Percentiles rank a stretch among this genome's conserved stretches.
Conservation (phyloP, 164 flowering plant genomes). For the Dillenia suffruticosa region DNA sequence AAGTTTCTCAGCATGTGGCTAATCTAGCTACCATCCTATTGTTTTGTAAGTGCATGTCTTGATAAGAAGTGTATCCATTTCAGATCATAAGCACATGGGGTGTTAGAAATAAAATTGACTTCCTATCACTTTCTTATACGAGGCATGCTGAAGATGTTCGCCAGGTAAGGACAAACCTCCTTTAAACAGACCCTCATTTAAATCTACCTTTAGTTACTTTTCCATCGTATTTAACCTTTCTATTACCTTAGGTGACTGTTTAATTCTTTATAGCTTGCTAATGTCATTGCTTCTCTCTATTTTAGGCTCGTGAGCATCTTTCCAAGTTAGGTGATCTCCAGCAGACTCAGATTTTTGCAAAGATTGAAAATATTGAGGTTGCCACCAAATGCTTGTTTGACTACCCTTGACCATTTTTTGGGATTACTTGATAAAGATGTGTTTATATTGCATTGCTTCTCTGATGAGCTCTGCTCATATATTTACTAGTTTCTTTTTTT, state of each 20-base stretch:
- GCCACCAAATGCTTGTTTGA: too few relatives aligned
- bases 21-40: too few relatives aligned
- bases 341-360: conserved; percentile 92
- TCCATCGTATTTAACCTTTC: not conserved
- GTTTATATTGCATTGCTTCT: too few relatives aligned
- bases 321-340: conserved; percentile 73
- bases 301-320: conserved; percentile 82
- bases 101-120: conserved; percentile 78
- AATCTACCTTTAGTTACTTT: not conserved
- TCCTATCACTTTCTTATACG: conserved; percentile 86
- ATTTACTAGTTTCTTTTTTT: not conserved
- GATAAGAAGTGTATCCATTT: conserved; percentile 7
- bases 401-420: too few relatives aligned
- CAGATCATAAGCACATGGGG: conserved; percentile 97
- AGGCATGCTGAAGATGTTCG: conserved; percentile 93
- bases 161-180: conserved; percentile 38
- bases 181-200: too few relatives aligned
- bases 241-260: not conserved
- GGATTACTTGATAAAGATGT: too few relatives aligned
- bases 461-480: too few relatives aligned
- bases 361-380: conserved; percentile 63
- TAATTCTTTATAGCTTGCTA: not conserved
- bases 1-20: too few relatives aligned
- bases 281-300: not conserved
- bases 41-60: not conserved